phyloP scores from a whole-genome alignment of 1,284 basidiomycete genomes.

The Puccinia triticina region DNA sequence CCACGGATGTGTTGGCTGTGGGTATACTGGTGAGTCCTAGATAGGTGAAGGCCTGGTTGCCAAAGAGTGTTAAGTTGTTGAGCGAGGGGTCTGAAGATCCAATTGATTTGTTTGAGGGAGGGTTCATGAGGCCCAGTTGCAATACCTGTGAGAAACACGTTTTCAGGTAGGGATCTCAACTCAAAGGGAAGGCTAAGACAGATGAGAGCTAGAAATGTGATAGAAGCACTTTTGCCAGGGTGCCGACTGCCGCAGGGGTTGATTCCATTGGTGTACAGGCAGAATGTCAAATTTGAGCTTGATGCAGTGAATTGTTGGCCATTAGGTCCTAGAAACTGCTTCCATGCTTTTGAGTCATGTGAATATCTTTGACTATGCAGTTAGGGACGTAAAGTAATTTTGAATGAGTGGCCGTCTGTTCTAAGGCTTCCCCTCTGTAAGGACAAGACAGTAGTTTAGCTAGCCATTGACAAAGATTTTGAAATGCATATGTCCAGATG shows the following conservation, averaged over 20 bases:
- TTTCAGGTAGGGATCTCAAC: slow-evolving; percentile 60
- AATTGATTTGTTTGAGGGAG: slow-evolving; percentile 56
- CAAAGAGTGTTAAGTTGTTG: slow-evolving; percentile 58
- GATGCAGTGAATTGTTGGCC: slow-evolving; percentile 23
- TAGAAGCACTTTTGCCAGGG: not conserved
- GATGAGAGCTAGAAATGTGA: slow-evolving; percentile 23
- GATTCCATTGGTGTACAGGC: slow-evolving; percentile 21
- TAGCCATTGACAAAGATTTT: slow-evolving; percentile 17
- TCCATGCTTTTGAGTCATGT: slow-evolving; percentile 26
- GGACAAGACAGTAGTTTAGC: slow-evolving; percentile 23
- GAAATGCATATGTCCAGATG: slow-evolving; percentile 2
- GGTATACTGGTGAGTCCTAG: not conserved
- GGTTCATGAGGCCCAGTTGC: slow-evolving; percentile 58
- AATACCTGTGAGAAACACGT: slow-evolving; percentile 61
- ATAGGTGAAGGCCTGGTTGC: slow-evolving; percentile 56
- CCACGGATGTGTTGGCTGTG: not conserved
- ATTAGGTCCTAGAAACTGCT: slow-evolving; percentile 6
- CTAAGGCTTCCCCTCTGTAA: not conserved
- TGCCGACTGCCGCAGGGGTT: slow-evolving; percentile 29
- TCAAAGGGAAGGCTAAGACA: slow-evolving; percentile 55
- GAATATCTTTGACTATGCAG: not conserved
- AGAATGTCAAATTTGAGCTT: slow-evolving; percentile 19
- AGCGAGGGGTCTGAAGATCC: slow-evolving; percentile 58
- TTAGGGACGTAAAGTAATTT: not conserved
- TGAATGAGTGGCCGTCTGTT: not conserved